phyloP scores from a whole-genome alignment of 2,329 filamentous ascomycete genomes.

The Colletotrichum lini region DNA sequence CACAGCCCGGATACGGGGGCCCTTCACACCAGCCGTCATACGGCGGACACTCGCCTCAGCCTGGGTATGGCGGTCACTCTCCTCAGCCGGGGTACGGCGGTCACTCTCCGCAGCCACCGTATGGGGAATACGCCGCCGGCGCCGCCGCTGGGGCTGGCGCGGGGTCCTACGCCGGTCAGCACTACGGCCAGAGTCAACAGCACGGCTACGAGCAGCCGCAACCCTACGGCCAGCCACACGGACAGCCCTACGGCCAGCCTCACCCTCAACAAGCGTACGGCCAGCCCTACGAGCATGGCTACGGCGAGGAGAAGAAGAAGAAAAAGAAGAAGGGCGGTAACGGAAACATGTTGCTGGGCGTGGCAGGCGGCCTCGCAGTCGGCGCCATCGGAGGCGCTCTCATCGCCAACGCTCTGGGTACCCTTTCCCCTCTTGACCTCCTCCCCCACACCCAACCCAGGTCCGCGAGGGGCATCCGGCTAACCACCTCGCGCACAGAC shows the following conservation, averaged over 20 bases:
- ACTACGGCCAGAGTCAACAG: conserved; percentile 20
- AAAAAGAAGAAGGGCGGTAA: conserved; percentile 59
- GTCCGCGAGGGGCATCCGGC: too few relatives aligned
- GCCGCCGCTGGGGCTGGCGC: conserved; percentile 32
- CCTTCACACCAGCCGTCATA: conserved; percentile 41
- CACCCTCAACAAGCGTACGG: conserved; percentile 17
- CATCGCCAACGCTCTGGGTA: conserved; percentile 70
- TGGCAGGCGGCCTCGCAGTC: conserved; percentile 69
- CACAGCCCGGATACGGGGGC: conserved; percentile 40
- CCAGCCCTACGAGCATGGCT: conserved; percentile 30
- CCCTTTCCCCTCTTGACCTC: background rate
- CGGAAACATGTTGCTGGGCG: conserved; percentile 68
- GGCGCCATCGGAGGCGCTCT: conserved; percentile 71
- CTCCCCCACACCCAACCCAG: too few relatives aligned
- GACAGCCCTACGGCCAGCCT: conserved; percentile 12
- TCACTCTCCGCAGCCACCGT: conserved; percentile 37
- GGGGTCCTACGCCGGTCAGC: conserved; percentile 35
- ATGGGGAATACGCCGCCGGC: conserved; percentile 40
- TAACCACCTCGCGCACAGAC: background rate
- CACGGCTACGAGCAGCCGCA: conserved; percentile 26
- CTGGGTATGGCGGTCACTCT: conserved; percentile 33
- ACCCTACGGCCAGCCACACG: conserved; percentile 6
- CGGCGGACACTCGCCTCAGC: conserved; percentile 34
- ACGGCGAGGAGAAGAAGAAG: conserved; percentile 44
- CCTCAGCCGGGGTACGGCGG: conserved; percentile 42